Evolutionary conservation across 1,139 yeast genomes (phyloP).

Genomic region (Saccharomyces uvarum): DNA sequence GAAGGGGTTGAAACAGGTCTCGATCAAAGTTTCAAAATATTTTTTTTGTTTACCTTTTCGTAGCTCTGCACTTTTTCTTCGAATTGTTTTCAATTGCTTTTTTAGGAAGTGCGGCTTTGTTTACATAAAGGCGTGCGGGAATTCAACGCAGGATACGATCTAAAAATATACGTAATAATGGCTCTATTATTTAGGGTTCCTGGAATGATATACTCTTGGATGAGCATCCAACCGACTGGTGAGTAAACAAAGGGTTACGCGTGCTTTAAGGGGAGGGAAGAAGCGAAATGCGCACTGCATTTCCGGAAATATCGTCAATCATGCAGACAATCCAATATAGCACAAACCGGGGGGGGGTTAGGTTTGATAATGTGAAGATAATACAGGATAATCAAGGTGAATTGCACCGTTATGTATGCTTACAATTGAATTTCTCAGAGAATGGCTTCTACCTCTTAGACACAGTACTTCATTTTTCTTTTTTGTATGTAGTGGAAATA

Average conservation of each 20-base stretch:
- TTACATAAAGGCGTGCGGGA: neutral
- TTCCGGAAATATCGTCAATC: neutral
- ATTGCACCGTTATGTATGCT: neutral
- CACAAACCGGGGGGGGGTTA: neutral
- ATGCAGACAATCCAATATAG: neutral
- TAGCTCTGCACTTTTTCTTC: neutral
- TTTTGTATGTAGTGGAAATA: too few relatives aligned
- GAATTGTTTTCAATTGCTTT: neutral
- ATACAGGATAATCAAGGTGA: neutral
- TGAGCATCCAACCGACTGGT: neutral
- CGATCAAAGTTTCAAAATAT: neutral
- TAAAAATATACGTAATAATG: neutral
- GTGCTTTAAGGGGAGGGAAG: neutral
- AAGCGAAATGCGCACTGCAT: neutral
- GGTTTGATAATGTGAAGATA: too few relatives aligned
- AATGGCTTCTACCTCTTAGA: too few relatives aligned
- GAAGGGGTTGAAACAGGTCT: neutral
- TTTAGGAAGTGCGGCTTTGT: constrained; percentile 1
- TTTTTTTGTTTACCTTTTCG: constrained; percentile 1
- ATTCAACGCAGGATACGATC: neutral
- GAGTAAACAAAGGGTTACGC: neutral
- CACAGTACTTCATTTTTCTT: too few relatives aligned
- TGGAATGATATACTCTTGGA: neutral
- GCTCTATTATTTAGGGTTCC: neutral
- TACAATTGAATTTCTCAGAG: too few relatives aligned